Percentiles rank a stretch among this genome's conserved stretches.
phyloP scores from a whole-genome alignment of 1,284 basidiomycete species.

The Ustilago cynodontis region DNA sequence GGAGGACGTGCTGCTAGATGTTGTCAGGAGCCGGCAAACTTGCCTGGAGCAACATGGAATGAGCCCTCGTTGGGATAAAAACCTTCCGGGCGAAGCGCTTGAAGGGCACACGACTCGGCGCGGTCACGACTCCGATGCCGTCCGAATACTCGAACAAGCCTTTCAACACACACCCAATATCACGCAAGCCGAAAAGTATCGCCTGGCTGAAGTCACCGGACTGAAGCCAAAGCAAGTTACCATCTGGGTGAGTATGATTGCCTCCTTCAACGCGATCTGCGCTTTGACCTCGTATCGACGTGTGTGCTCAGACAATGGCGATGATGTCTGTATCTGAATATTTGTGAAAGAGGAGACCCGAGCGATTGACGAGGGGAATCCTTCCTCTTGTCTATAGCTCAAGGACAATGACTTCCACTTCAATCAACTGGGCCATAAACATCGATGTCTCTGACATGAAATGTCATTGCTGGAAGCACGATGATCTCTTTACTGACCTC shows the following conservation, averaged over 20 bases:
- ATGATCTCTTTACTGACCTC: background rate
- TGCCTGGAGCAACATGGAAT: too few relatives aligned
- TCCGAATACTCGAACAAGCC: conserved; percentile 62
- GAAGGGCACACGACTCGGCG: too few relatives aligned
- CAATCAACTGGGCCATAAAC: too few relatives aligned
- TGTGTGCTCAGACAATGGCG: background rate
- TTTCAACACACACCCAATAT: conserved; percentile 63
- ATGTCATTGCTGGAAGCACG: too few relatives aligned
- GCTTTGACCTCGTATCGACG: conserved; percentile 1
- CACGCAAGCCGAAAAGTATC: conserved; percentile 65
- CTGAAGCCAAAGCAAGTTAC: conserved; percentile 66
- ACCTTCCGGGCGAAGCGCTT: too few relatives aligned
- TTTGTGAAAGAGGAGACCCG: background rate
- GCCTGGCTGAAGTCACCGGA: conserved; percentile 60
- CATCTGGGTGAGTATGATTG: conserved; percentile 65
- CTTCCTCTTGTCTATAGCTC: background rate
- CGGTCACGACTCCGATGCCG: conserved; percentile 49
- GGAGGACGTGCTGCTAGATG: too few relatives aligned
- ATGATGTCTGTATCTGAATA: conserved; percentile 14
- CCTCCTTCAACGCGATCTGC: background rate
- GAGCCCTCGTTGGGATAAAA: too few relatives aligned
- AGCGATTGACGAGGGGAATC: background rate
- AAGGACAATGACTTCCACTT: too few relatives aligned
- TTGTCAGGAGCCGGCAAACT: too few relatives aligned
- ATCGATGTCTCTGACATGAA: too few relatives aligned